phyloP scores from a whole-genome alignment of 495 filamentous ascomycete species.

The Neurospora discreta region DNA sequence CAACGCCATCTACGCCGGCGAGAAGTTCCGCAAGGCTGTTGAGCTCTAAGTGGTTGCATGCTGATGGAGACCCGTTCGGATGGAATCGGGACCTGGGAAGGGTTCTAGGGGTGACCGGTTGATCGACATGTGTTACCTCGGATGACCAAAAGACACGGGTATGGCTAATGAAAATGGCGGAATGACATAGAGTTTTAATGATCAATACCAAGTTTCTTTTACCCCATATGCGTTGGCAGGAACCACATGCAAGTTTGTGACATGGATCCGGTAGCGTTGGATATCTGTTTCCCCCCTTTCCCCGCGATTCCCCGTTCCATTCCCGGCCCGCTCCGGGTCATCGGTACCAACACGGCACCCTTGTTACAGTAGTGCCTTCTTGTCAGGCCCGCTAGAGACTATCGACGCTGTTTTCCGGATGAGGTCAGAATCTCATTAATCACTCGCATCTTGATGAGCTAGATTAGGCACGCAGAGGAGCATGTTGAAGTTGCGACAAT shows the following conservation, averaged over 20 bases:
- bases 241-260: background rate
- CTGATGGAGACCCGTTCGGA: slow-evolving; percentile 3
- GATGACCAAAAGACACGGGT: slow-evolving; percentile 11
- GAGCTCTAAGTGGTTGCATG: slow-evolving; percentile 49
- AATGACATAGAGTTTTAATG: slow-evolving; percentile 11
- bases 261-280: background rate
- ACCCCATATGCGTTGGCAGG: background rate
- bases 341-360: background rate
- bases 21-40: slow-evolving; percentile 80
- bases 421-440: background rate
- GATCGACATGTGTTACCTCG: slow-evolving; percentile 9
- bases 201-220: slow-evolving; percentile 14
- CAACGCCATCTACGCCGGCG: slow-evolving; percentile 83
- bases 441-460: background rate
- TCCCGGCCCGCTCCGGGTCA: background rate
- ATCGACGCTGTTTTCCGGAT: background rate
- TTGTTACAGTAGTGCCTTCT: background rate
- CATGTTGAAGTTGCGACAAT: background rate
- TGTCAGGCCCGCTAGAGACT: background rate
- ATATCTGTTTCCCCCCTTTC: background rate
- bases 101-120: slow-evolving; percentile 3
- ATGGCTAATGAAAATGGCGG: slow-evolving; percentile 21
- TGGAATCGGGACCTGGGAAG: slow-evolving; percentile 7
- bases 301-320: background rate
- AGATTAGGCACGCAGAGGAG: background rate